Evolutionary conservation across 2,329 filamentous ascomycete species (phyloP).

Genomic region (Phyllosticta citrichinensis): DNA sequence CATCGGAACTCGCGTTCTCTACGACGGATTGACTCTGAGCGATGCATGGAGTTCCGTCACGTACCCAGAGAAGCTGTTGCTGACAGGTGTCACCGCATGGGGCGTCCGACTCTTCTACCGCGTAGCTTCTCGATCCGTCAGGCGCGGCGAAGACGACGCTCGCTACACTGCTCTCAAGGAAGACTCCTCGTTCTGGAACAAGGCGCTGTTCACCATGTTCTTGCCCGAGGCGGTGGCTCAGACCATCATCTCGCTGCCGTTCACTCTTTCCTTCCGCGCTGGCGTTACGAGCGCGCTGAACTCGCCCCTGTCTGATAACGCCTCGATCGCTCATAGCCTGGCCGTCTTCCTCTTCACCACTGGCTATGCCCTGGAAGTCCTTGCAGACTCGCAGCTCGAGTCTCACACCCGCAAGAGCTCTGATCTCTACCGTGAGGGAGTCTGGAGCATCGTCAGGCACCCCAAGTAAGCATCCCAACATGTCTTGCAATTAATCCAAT

Average conservation of each 20-base stretch:
- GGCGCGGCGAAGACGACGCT: constrained; percentile 45
- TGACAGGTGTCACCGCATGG: constrained; percentile 49
- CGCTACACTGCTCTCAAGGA: constrained; percentile 41
- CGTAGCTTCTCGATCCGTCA: constrained; percentile 39
- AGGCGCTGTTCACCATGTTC: constrained; percentile 44
- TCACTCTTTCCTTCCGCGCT: constrained; percentile 46
- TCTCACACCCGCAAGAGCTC: constrained; percentile 34
- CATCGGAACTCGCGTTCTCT: constrained; percentile 42
- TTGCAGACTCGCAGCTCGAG: constrained; percentile 49
- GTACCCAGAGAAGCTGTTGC: constrained; percentile 46
- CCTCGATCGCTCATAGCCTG: constrained; percentile 27
- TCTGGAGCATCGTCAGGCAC: constrained; percentile 53
- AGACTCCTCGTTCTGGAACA: constrained; percentile 47
- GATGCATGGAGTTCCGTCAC: constrained; percentile 40
- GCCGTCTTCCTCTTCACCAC: constrained; percentile 47
- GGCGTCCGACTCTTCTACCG: constrained; percentile 47
- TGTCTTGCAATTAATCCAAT: constrained; percentile 2
- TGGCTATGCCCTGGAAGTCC: constrained; percentile 46
- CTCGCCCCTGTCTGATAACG: constrained; percentile 17
- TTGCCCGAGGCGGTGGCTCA: constrained; percentile 49
- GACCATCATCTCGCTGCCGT: constrained; percentile 47
- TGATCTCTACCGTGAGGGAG: constrained; percentile 44
- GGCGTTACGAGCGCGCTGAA: constrained; percentile 8
- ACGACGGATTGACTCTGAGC: constrained; percentile 36
- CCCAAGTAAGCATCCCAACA: constrained; percentile 42